Evolutionary conservation across 805 yeast genomes (phyloP).

Genomic region (Nakazawaea ambrosiae): DNA sequence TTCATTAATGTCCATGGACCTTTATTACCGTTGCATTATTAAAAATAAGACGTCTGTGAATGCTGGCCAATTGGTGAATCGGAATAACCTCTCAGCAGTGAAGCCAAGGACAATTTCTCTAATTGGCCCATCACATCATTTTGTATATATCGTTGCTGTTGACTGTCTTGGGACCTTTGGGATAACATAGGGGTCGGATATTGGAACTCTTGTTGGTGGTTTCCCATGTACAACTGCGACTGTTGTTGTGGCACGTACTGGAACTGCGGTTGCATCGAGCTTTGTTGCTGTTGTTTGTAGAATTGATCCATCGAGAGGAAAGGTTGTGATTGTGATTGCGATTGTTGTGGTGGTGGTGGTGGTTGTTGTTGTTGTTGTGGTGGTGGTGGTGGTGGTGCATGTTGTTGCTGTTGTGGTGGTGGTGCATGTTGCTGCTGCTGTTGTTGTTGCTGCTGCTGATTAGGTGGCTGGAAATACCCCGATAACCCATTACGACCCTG

Average conservation of each 20-base stretch:
- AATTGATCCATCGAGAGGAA: constrained; percentile 9
- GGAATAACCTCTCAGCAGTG: constrained; percentile 40
- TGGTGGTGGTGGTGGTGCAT: too few species aligned
- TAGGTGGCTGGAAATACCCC: neutral
- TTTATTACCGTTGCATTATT: too few species aligned
- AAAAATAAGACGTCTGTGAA: too few species aligned
- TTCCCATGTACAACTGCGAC: neutral
- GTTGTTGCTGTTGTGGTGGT: too few species aligned
- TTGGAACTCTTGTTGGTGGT: too few species aligned
- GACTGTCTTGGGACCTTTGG: neutral
- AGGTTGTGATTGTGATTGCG: constrained; percentile 1
- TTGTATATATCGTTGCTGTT: neutral
- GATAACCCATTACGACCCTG: neutral
- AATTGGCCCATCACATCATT: constrained; percentile 30
- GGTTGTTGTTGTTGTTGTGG: neutral
- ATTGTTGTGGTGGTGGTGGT: constrained; percentile 2
- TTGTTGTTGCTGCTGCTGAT: neutral
- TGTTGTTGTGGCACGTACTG: neutral
- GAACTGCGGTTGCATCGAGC: constrained; percentile 1
- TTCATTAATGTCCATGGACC: too few species aligned
- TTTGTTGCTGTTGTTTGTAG: constrained; percentile 4
- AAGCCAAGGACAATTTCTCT: constrained; percentile 37
- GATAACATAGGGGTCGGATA: neutral
- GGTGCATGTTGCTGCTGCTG: neutral
- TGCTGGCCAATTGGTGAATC: constrained; percentile 7